Percentiles rank a stretch among this genome's conserved stretches.
Conservation (phyloP, 495 filamentous ascomycete genomes). For the Neurospora hispaniola region DNA sequence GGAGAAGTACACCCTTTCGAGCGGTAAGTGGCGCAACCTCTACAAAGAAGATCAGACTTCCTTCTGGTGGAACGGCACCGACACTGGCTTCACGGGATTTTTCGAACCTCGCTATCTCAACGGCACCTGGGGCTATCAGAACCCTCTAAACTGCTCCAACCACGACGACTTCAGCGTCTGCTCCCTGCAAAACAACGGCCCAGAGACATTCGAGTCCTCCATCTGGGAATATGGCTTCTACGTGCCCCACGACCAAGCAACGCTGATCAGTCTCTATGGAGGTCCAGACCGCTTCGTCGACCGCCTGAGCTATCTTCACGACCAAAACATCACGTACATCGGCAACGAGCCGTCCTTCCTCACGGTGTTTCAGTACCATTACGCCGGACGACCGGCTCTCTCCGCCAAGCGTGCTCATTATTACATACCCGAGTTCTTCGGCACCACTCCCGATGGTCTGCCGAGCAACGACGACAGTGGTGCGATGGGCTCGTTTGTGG, state of each 20-base stretch:
- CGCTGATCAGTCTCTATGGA: slow-evolving; percentile 49
- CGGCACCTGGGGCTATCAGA: slow-evolving; percentile 56
- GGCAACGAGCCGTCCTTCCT: slow-evolving; percentile 66
- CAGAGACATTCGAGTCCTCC: slow-evolving; percentile 62
- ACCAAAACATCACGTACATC: slow-evolving; percentile 54
- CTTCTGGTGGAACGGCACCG: slow-evolving; percentile 42
- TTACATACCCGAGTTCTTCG: slow-evolving; percentile 59
- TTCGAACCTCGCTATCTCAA: slow-evolving; percentile 59
- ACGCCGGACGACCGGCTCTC: slow-evolving; percentile 53
- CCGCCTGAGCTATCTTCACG: slow-evolving; percentile 57
- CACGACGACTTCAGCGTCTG: slow-evolving; percentile 42
- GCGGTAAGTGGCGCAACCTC: slow-evolving; percentile 58
- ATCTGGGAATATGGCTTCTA: slow-evolving; percentile 62
- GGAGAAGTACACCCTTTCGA: slow-evolving; percentile 51
- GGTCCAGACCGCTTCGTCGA: slow-evolving; percentile 48
- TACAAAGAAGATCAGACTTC: slow-evolving; percentile 55
- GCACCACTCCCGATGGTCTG: slow-evolving; percentile 47
- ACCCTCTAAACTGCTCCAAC: slow-evolving; percentile 56
- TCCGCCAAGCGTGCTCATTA: slow-evolving; percentile 50
- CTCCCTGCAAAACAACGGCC: slow-evolving; percentile 50
- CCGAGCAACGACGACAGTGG: slow-evolving; percentile 66
- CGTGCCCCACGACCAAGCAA: slow-evolving; percentile 58
- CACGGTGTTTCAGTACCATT: slow-evolving; percentile 61
- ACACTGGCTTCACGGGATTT: slow-evolving; percentile 57
- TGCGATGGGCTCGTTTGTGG: slow-evolving; percentile 62